Percentiles rank a stretch among this genome's conserved stretches.
Conservation (phyloP, 106 monocot genomes). For the Gastrodia elata region DNA sequence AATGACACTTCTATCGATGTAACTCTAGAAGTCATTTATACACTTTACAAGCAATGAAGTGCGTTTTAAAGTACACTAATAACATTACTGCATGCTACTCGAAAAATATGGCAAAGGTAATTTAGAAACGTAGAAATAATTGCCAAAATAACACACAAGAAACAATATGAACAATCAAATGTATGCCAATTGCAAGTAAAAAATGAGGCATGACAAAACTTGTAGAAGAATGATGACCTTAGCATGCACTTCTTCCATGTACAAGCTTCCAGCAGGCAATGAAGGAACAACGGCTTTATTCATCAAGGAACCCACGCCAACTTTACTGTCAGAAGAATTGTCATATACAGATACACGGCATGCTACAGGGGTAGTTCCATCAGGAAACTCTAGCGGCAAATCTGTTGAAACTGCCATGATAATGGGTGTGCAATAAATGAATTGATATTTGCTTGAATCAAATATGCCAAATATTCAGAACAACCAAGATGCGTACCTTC, state of each 20-base stretch:
- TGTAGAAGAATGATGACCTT: conserved; percentile 37
- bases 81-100: not conserved
- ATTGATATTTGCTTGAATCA: not conserved
- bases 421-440: conserved; percentile 7
- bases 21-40: not conserved
- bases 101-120: not conserved
- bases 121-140: not conserved
- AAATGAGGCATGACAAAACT: not conserved
- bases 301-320: conserved; percentile 85
- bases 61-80: too few relatives aligned
- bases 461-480: not conserved
- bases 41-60: too few relatives aligned
- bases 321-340: conserved; percentile 61
- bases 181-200: not conserved
- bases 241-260: conserved; percentile 95
- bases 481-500: conserved; percentile 39
- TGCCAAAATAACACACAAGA: not conserved
- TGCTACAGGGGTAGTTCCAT: conserved; percentile 93
- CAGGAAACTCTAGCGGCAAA: conserved; percentile 93
- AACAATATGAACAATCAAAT: not conserved
- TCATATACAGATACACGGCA: conserved; percentile 85
- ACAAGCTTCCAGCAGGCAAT: conserved; percentile 70
- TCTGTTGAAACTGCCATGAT: conserved; percentile 60
- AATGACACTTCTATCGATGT: too few relatives aligned
- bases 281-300: conserved; percentile 73